phyloP scores from a whole-genome alignment of 306 rosid species.

The Corylus heterophylla region DNA sequence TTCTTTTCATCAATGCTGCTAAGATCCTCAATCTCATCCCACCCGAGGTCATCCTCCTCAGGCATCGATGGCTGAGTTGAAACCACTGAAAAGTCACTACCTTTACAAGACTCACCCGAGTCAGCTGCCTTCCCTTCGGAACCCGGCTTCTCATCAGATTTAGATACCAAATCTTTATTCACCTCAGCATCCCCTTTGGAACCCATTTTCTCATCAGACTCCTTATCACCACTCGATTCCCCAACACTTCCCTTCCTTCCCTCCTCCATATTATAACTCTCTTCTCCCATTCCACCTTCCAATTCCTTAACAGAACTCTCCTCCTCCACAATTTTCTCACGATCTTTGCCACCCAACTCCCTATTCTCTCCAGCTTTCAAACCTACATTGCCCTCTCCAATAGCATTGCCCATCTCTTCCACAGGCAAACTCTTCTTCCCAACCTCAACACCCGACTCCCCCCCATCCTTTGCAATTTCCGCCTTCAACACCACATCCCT shows the following conservation, averaged over 20 bases:
- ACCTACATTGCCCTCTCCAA: conserved; percentile 22
- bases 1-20: conserved; percentile 70
- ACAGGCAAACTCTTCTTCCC: conserved; percentile 24
- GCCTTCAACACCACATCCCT: conserved; percentile 26
- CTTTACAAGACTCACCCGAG: conserved; percentile 38
- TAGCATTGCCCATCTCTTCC: conserved; percentile 27
- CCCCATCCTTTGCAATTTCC: conserved; percentile 17
- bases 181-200: conserved; percentile 36
- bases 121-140: conserved; percentile 36
- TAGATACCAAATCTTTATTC: conserved; percentile 33
- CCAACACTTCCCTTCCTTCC: conserved; percentile 19
- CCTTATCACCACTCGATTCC: conserved; percentile 29
- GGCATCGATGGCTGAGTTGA: conserved; percentile 35
- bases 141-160: conserved; percentile 34
- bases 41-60: conserved; percentile 77
- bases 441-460: conserved; percentile 16
- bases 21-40: conserved; percentile 96
- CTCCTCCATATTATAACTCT: conserved; percentile 4
- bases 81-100: conserved; percentile 36
- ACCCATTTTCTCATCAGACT: conserved; percentile 24
- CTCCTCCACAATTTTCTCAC: conserved; percentile 18
- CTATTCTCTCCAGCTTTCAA: conserved; percentile 12
- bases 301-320: conserved; percentile 33
- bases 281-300: conserved; percentile 22
- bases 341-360: conserved; percentile 27